Evolutionary conservation across 495 filamentous ascomycete genomes (phyloP).

Genomic region (Talaromyces trachyspermus): DNA sequence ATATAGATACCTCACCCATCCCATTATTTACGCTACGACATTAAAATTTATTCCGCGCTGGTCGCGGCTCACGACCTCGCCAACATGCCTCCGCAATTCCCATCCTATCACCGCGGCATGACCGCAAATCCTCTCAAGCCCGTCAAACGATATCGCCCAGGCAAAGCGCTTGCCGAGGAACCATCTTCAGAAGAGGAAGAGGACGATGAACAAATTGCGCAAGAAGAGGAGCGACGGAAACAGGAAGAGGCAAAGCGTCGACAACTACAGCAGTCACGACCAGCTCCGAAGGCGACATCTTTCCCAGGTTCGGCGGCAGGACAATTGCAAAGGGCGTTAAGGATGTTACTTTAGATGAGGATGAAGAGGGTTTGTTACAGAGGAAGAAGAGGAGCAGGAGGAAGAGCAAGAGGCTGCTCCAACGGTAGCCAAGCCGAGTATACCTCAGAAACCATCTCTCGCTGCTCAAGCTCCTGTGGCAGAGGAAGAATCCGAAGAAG

Average conservation of each 20-base stretch:
- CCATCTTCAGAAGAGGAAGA: conserved; percentile 54
- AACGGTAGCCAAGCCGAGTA: conserved; percentile 6
- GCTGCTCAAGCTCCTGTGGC: conserved; percentile 31
- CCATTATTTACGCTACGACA: conserved; percentile 15
- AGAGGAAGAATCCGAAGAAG: conserved; percentile 53
- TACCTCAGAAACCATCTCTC: background rate
- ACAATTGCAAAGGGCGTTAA: conserved; percentile 22
- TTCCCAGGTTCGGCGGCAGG: conserved; percentile 35
- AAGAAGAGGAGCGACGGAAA: conserved; percentile 27
- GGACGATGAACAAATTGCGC: conserved; percentile 33
- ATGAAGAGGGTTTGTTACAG: conserved; percentile 75
- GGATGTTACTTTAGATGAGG: conserved; percentile 31
- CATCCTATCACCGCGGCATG: conserved; percentile 67
- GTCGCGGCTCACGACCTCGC: background rate
- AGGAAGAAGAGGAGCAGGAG: conserved; percentile 46
- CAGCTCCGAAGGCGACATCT: conserved; percentile 60
- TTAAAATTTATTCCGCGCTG: background rate
- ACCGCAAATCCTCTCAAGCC: conserved; percentile 84
- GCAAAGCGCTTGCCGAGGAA: conserved; percentile 68
- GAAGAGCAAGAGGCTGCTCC: background rate
- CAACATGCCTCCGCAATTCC: conserved; percentile 40
- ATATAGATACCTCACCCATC: background rate
- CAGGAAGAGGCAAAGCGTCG: conserved; percentile 23
- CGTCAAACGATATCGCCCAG: conserved; percentile 69
- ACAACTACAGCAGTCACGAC: conserved; percentile 39